phyloP scores from a whole-genome alignment of 2,329 filamentous ascomycete genomes.

The Fusarium metavorans region DNA sequence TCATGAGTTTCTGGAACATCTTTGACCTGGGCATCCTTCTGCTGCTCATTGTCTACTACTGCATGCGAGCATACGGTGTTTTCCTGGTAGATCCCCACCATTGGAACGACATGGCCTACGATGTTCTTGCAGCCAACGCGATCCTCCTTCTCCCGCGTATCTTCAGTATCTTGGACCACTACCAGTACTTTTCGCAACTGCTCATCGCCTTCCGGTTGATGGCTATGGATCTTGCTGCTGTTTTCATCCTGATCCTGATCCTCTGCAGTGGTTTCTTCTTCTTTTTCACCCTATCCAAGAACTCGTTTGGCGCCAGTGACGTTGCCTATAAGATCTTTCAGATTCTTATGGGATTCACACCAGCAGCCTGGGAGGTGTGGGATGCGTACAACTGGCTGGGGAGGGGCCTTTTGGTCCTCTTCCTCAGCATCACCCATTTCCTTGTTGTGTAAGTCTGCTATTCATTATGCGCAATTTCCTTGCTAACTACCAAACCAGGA shows the following conservation, averaged over 20 bases:
- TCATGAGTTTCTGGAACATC: conserved; percentile 98
- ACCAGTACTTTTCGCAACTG: conserved; percentile 94
- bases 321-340: conserved; percentile 95
- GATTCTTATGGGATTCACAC: conserved; percentile 95
- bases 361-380: conserved; percentile 93
- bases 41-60: conserved; percentile 89
- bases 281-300: conserved; percentile 87
- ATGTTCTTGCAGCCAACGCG: conserved; percentile 92
- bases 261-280: conserved; percentile 95
- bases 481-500: conserved; percentile 56
- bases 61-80: conserved; percentile 88
- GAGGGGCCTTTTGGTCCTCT: conserved; percentile 79
- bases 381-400: conserved; percentile 81
- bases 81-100: conserved; percentile 80
- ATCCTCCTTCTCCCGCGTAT: conserved; percentile 90
- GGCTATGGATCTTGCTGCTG: conserved; percentile 88
- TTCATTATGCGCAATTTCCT: background rate
- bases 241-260: conserved; percentile 86
- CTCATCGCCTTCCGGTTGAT: conserved; percentile 95
- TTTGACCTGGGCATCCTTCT: conserved; percentile 93
- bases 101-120: conserved; percentile 88
- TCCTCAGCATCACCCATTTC: conserved; percentile 95
- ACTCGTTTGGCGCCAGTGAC: conserved; percentile 75
- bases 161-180: conserved; percentile 94
- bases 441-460: conserved; percentile 75